These are phyloP conservation scores for Roridomyces roridus DNA, from an alignment of 768 basidiomycete genomes.

Conservation along the genomic window DNA sequence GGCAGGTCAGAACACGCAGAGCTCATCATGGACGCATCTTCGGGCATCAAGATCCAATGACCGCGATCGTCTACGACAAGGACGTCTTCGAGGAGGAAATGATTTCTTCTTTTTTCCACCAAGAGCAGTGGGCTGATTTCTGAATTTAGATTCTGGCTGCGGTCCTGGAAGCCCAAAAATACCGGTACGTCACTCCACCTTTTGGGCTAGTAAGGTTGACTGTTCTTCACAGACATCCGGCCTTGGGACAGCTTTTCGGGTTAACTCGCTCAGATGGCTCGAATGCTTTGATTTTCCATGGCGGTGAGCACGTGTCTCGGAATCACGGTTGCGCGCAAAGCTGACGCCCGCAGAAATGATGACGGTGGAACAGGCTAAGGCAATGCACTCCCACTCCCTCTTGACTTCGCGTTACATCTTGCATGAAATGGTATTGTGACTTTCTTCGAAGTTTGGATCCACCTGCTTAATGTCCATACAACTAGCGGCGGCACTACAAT, in stretches of 20 bases:
- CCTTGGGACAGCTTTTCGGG: background rate
- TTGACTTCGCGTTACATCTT: background rate
- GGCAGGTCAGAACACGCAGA: no score
- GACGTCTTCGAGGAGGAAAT: no score
- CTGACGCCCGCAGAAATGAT: background rate
- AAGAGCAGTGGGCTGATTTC: no score
- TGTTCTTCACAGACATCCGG: background rate
- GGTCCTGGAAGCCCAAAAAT: background rate
- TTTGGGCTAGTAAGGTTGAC: background rate
- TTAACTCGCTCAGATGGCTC: background rate
- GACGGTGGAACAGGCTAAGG: background rate
- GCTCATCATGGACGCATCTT: no score
- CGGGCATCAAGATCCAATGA: no score
- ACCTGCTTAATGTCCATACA: background rate
- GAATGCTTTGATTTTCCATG: background rate
- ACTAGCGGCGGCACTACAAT: background rate
- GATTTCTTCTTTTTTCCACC: no score
- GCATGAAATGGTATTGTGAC: background rate
- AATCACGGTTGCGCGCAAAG: no score
- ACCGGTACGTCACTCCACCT: background rate
- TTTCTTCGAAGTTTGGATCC: no score
- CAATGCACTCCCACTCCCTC: background rate
- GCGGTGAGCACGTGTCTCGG: conserved; percentile 1
- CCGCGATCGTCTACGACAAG: no score
- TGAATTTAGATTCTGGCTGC: no score